Evolutionary conservation across 192 early-diverging fungal species (phyloP).

Genomic region (Ambispora gerdemannii): DNA sequence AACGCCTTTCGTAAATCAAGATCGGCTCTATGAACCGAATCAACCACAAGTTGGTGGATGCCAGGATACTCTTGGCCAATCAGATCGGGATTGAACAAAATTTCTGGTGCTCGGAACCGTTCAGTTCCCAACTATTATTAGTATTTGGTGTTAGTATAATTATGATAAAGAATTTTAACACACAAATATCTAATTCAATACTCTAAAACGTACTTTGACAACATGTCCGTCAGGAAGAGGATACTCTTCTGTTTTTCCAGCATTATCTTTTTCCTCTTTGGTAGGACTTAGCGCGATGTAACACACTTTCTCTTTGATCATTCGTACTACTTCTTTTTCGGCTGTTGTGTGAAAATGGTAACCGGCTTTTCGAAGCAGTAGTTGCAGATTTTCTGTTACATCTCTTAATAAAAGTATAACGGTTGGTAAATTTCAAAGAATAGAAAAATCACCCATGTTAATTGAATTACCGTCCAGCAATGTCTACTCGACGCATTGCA

Average conservation of each 20-base stretch:
- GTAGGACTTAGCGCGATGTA: conserved; percentile 85
- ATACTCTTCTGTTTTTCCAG: conserved; percentile 73
- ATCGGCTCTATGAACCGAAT: conserved; percentile 91
- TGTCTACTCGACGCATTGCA: conserved; percentile 88
- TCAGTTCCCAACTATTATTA: conserved; percentile 73
- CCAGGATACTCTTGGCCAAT: conserved; percentile 92
- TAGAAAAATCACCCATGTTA: neutral
- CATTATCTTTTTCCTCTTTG: conserved; percentile 92
- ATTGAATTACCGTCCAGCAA: conserved; percentile 71
- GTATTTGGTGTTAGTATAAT: neutral
- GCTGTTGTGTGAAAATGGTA: conserved; percentile 87
- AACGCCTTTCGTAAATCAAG: conserved; percentile 89
- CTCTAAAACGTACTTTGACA: conserved; percentile 61
- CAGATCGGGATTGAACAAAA: conserved; percentile 91
- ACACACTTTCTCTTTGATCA: conserved; percentile 96
- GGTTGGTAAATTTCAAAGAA: neutral
- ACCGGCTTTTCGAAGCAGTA: conserved; percentile 90
- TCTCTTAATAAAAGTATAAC: conserved; percentile 52
- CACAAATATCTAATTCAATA: no score
- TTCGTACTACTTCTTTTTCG: conserved; percentile 92
- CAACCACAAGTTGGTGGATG: conserved; percentile 89
- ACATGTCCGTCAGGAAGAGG: conserved; percentile 78
- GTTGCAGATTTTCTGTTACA: conserved; percentile 87
- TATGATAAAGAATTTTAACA: conserved; percentile 8
- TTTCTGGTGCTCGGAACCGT: conserved; percentile 92